Conservation (phyloP, 129 eudicot genomes). For the Erigeron canadensis region DNA sequence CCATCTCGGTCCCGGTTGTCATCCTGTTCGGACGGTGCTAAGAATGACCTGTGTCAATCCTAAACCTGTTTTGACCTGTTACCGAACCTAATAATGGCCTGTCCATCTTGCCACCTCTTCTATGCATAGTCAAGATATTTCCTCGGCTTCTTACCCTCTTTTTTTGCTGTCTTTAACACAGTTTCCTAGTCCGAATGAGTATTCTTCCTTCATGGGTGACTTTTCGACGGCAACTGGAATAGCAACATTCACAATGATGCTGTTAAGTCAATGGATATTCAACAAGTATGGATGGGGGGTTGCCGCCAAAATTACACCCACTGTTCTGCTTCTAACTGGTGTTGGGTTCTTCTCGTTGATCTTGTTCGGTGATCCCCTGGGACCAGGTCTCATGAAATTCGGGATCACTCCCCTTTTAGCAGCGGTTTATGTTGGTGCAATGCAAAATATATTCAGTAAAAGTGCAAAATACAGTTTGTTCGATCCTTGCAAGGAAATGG, state of each 20-base stretch:
- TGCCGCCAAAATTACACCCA: constrained; percentile 94
- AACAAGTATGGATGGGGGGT: constrained; percentile 98
- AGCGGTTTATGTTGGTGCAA: constrained; percentile 96
- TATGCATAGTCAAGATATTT: neutral
- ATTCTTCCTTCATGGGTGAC: constrained; percentile 99
- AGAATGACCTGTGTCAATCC: neutral
- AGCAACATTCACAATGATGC: constrained; percentile 96
- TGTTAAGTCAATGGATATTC: constrained; percentile 90
- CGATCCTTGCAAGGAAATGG: constrained; percentile 99
- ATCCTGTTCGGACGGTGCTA: no score
- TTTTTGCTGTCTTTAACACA: constrained; percentile 21
- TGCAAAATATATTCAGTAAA: constrained; percentile 97
- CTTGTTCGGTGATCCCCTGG: constrained; percentile 80
- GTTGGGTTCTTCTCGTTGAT: constrained; percentile 93
- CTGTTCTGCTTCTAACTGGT: constrained; percentile 88
- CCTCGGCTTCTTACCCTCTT: neutral
- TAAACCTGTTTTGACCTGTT: constrained; percentile 1
- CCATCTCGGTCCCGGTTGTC: neutral
- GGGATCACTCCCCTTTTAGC: constrained; percentile 97
- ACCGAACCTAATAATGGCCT: no score
- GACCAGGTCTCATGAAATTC: constrained; percentile 62
- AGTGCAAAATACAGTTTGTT: constrained; percentile 98
- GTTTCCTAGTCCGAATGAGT: constrained; percentile 98
- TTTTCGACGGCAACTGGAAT: constrained; percentile 97
- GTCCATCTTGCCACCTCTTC: neutral